These are phyloP conservation scores for Fusarium sambucinum DNA, from an alignment of 2,329 filamentous ascomycete species.

Conservation along the genomic window DNA sequence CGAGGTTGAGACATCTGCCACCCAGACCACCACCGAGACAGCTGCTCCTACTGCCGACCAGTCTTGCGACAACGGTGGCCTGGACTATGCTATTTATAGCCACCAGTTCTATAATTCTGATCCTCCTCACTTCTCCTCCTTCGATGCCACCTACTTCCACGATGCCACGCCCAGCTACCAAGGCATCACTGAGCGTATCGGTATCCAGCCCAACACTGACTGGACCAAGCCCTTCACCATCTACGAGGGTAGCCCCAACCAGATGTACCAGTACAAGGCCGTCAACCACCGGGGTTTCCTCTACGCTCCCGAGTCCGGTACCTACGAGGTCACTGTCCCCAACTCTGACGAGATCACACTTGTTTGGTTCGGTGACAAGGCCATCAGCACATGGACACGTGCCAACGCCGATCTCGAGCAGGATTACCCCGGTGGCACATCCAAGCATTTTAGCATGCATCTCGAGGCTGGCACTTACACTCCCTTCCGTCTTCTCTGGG, in stretches of 20 bases:
- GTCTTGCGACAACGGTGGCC: conserved; percentile 10
- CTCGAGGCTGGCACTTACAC: conserved; percentile 16
- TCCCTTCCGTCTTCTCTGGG: conserved; percentile 21
- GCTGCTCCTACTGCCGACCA: conserved; percentile 11
- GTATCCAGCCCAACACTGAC: conserved; percentile 2
- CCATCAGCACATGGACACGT: background rate
- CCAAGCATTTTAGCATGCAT: background rate
- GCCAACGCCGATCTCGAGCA: conserved; percentile 10
- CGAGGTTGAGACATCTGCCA: background rate
- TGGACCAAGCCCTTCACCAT: background rate
- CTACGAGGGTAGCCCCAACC: conserved; percentile 1
- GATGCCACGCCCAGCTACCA: background rate
- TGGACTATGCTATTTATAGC: conserved; percentile 11
- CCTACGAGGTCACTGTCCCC: conserved; percentile 6
- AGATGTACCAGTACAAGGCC: conserved; percentile 19
- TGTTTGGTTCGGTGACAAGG: conserved; percentile 15
- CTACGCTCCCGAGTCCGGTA: background rate
- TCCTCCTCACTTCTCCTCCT: conserved; percentile 5
- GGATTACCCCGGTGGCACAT: conserved; percentile 19
- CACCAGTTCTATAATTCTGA: conserved; percentile 7
- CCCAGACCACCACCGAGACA: conserved; percentile 1
- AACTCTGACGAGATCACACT: conserved; percentile 26
- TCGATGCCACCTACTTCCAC: background rate
- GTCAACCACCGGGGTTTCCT: conserved; percentile 13
- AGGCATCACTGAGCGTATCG: conserved; percentile 4